Percentiles rank a stretch among this genome's conserved stretches.
Evolutionary conservation across 2,329 filamentous ascomycete genomes (phyloP).

Genomic region (Stemphylium vesicarium): DNA sequence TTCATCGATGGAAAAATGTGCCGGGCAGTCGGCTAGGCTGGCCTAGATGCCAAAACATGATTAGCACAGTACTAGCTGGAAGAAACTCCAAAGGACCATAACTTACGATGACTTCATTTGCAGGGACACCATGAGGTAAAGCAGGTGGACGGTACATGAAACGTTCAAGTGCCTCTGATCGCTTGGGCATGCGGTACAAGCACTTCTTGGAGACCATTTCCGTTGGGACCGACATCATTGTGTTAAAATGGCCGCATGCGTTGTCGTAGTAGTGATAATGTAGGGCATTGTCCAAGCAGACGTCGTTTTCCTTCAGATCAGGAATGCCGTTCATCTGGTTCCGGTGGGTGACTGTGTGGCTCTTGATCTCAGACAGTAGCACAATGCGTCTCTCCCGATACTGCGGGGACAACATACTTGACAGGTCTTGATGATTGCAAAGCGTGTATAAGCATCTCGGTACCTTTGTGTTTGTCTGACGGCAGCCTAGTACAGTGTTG

Average conservation of each 20-base stretch:
- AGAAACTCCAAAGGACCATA: conserved; percentile 36
- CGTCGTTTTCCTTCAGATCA: conserved; percentile 34
- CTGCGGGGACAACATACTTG: background rate
- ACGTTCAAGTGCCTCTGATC: conserved; percentile 45
- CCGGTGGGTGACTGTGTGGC: conserved; percentile 48
- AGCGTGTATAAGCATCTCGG: conserved; percentile 19
- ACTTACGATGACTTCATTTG: conserved; percentile 61
- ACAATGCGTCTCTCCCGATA: conserved; percentile 31
- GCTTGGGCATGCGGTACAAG: conserved; percentile 50
- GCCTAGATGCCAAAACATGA: conserved; percentile 1
- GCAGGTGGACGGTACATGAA: conserved; percentile 50
- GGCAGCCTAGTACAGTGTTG: conserved; percentile 46
- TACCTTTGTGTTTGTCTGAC: background rate
- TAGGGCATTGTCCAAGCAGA: conserved; percentile 58
- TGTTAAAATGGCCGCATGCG: conserved; percentile 21
- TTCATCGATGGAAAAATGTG: conserved; percentile 59
- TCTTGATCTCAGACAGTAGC: conserved; percentile 48
- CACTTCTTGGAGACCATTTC: conserved; percentile 38
- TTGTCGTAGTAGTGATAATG: conserved; percentile 45
- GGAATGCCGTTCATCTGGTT: conserved; percentile 27
- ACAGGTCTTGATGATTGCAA: conserved; percentile 15
- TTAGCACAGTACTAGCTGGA: background rate
- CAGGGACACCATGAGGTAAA: conserved; percentile 33
- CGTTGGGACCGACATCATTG: conserved; percentile 8
- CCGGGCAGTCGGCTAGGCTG: conserved; percentile 51